Evolutionary conservation across 345 rosid genomes (phyloP).

Genomic region (Lepidium aucheri): DNA sequence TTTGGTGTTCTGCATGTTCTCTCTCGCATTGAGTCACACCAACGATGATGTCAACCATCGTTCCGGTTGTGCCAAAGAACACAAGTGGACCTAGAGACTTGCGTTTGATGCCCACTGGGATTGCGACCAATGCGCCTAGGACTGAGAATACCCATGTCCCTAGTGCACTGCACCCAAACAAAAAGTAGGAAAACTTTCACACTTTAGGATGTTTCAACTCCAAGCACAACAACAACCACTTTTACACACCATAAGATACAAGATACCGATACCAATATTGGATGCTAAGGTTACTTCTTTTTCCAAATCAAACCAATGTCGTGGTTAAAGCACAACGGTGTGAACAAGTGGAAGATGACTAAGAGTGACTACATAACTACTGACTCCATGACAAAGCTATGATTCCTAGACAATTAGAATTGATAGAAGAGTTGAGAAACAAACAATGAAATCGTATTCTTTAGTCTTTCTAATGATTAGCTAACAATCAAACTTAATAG

Average conservation of each 20-base stretch:
- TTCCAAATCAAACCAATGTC: neutral
- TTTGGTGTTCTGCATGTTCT: slow-evolving; percentile 95
- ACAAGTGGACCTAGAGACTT: slow-evolving; percentile 87
- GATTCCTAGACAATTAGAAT: neutral
- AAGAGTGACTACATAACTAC: neutral
- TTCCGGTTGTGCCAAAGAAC: slow-evolving; percentile 93
- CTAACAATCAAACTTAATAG: neutral
- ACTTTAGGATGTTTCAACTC: neutral
- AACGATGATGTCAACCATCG: slow-evolving; percentile 89
- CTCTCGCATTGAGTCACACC: slow-evolving; percentile 88
- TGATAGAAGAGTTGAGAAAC: neutral
- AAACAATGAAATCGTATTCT: neutral
- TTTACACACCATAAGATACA: neutral
- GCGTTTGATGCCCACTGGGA: slow-evolving; percentile 85
- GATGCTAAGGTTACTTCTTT: neutral
- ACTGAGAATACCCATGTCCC: slow-evolving; percentile 97
- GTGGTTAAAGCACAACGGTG: neutral
- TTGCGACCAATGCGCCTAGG: slow-evolving; percentile 75
- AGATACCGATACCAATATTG: neutral
- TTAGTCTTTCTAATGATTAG: neutral
- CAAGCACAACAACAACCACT: neutral
- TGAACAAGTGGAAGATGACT: neutral
- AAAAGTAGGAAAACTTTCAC: neutral
- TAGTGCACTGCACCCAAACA: slow-evolving; percentile 48
- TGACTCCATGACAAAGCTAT: neutral